phyloP scores from a whole-genome alignment of 257 asterid genomes.

The Schizonepeta tenuifolia region DNA sequence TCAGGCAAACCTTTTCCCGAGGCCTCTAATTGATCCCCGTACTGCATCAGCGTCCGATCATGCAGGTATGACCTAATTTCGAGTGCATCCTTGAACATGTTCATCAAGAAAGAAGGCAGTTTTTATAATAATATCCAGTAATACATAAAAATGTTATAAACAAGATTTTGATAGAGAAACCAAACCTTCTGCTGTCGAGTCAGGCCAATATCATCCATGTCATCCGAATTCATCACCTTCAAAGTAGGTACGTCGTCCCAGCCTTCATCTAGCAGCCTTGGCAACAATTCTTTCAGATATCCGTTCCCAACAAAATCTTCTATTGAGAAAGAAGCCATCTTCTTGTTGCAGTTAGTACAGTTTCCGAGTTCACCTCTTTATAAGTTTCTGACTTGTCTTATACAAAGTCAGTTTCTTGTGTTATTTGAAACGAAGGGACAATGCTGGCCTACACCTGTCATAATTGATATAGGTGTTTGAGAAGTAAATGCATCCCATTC shows the following conservation, averaged over 20 bases:
- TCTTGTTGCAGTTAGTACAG: slow-evolving; percentile 23
- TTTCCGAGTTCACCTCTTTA: neutral
- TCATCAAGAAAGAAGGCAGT: slow-evolving; percentile 3
- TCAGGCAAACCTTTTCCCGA: slow-evolving; percentile 56
- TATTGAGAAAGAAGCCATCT: slow-evolving; percentile 77
- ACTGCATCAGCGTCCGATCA: slow-evolving; percentile 67
- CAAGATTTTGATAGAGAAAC: slow-evolving; percentile 29
- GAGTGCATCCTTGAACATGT: slow-evolving; percentile 61
- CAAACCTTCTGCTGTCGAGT: slow-evolving; percentile 74
- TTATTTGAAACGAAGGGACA: neutral
- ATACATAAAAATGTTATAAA: too few species aligned
- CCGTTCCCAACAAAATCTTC: slow-evolving; percentile 86
- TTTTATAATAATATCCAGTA: neutral
- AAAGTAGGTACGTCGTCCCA: slow-evolving; percentile 93
- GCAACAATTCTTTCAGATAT: slow-evolving; percentile 53
- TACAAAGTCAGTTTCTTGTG: slow-evolving; percentile 19
- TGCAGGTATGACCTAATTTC: slow-evolving; percentile 85
- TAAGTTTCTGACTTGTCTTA: slow-evolving; percentile 26
- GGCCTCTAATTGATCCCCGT: slow-evolving; percentile 65
- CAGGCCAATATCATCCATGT: slow-evolving; percentile 68
- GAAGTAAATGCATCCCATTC: slow-evolving; percentile 17
- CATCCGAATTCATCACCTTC: slow-evolving; percentile 77
- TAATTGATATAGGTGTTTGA: slow-evolving; percentile 19
- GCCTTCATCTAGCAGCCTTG: slow-evolving; percentile 74
- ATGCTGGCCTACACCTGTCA: slow-evolving; percentile 15